phyloP scores from a whole-genome alignment of 2,329 filamentous ascomycete species.

The Rhexocercosporidium sp. region DNA sequence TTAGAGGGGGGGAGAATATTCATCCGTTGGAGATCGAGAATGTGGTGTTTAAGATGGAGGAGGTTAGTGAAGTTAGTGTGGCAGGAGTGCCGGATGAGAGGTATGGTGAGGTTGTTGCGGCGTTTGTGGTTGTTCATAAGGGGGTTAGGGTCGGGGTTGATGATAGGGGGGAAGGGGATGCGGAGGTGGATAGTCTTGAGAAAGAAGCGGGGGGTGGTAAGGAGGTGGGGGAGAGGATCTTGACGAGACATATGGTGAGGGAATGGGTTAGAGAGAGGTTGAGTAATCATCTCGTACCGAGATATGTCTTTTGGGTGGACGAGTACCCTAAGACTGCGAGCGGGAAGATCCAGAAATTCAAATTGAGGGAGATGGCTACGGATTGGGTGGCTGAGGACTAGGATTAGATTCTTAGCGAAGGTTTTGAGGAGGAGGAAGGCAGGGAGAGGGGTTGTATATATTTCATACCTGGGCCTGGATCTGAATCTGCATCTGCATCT shows the following conservation, averaged over 20 bases:
- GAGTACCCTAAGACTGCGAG: constrained; percentile 94
- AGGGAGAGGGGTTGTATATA: background rate
- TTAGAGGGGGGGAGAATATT: constrained; percentile 94
- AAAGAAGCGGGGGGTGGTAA: background rate
- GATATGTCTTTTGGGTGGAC: constrained; percentile 84
- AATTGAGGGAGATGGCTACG: constrained; percentile 68
- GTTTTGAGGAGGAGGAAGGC: background rate
- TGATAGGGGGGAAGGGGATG: constrained; percentile 37
- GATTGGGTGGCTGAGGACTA: constrained; percentile 11
- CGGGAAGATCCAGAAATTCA: constrained; percentile 97
- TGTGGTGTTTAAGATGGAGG: constrained; percentile 75
- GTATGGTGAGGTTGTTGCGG: constrained; percentile 86
- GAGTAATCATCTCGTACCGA: constrained; percentile 80
- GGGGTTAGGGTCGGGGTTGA: constrained; percentile 38
- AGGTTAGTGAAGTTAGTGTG: constrained; percentile 77
- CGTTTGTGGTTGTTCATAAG: constrained; percentile 70
- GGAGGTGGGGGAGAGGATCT: constrained; percentile 22
- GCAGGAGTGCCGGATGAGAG: constrained; percentile 82
- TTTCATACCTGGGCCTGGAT: too few species aligned
- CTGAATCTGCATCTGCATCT: background rate
- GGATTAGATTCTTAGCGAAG: constrained; percentile 50
- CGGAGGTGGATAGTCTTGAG: constrained; percentile 15
- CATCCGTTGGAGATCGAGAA: constrained; percentile 94
- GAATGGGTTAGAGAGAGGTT: constrained; percentile 74
- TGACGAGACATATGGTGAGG: constrained; percentile 66